Base-by-base conservation (phyloP, 2,329 filamentous ascomycete genomes). In the Trichophaea hybrida region DNA sequence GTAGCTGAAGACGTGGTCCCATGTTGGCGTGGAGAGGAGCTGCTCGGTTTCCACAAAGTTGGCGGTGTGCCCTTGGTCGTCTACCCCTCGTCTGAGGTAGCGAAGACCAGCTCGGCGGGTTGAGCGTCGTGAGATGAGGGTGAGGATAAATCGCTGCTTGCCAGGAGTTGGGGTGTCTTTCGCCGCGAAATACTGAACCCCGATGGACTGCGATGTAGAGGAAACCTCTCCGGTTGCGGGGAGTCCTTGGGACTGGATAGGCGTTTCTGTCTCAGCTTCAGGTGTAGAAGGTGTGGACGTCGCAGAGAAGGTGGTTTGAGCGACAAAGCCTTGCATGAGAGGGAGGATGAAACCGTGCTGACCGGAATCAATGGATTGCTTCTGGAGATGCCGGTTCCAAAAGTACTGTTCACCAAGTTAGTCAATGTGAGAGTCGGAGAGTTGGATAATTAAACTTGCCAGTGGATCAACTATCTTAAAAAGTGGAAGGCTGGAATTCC, bases 31-130 rank as follows among this genome's bases (percentile, higher is more conserved):
- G 0, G 88, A 93, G 2, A 98, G 76, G 7, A 98, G 85, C 72
- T 98, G 93, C 70, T 98, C 93, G 0, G 91, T 95, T 74, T 98
- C 93, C 17, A 97, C 91, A 33, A 78, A 83, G 69, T 98, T 98
- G 15, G 93, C 93, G 4, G 86, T 83, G 67, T 86, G 83, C 0
- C 93, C 93, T 60, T 90, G 82, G 60, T 97, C 89, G 67, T 98
- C 89, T 24, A 95, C 81, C 5, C 93, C 93, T 32, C 93, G 83
- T 7, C 93, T 84, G 2, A 96, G 77, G 72, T 98, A 98, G 57
- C 93, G 82, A 33, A 97, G 74, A 1, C 93, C 93, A 17, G 91
- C 89, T 46, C 93, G 80, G 68, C 91, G 86, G 24, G 85, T 81
- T 1, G 89, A 95, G 34, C 93, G 80, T 56, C 93, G 81, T n/a